These are phyloP conservation scores for Nitzschia inconspicua DNA, from an alignment of 108 stramenopile genomes.

Conservation along the genomic window DNA sequence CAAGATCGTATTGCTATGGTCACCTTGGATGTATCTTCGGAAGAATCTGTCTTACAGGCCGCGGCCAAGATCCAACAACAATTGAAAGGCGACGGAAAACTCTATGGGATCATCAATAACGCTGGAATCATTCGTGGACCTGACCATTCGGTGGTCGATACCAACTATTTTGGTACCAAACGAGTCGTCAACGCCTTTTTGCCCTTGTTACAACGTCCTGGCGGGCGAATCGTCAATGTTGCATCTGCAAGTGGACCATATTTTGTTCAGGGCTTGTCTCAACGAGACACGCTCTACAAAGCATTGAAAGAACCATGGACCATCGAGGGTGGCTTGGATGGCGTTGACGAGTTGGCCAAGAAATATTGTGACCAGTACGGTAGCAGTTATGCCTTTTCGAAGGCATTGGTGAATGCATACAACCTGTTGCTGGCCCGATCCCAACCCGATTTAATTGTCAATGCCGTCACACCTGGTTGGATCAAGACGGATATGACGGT, in stretches of 20 bases:
- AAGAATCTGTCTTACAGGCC: constrained; percentile 43
- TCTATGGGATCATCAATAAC: constrained; percentile 69
- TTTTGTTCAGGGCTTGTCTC: constrained; percentile 13
- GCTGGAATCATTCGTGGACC: constrained; percentile 49
- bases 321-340: constrained; percentile 5
- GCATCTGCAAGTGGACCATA: constrained; percentile 54
- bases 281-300: constrained; percentile 6
- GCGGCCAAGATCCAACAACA: constrained; percentile 26
- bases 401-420: constrained; percentile 57
- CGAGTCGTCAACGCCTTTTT: constrained; percentile 56
- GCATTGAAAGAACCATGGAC: no score
- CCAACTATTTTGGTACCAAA: constrained; percentile 52
- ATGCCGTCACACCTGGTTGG: constrained; percentile 54
- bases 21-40: constrained; percentile 42
- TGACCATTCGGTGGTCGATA: constrained; percentile 42
- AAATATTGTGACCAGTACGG: constrained; percentile 35
- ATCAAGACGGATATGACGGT: constrained; percentile 62
- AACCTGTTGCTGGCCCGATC: constrained; percentile 40
- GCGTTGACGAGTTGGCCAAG: constrained; percentile 30
- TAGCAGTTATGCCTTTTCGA: constrained; percentile 43
- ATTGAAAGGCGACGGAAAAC: constrained; percentile 5
- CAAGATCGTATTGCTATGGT: constrained; percentile 44
- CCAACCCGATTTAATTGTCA: constrained; percentile 42
- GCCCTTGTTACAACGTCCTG: constrained; percentile 27
- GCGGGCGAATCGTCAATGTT: constrained; percentile 61